phyloP scores from a whole-genome alignment of 2,329 filamentous ascomycete genomes.

The Neopestalotiopsis sp. region DNA sequence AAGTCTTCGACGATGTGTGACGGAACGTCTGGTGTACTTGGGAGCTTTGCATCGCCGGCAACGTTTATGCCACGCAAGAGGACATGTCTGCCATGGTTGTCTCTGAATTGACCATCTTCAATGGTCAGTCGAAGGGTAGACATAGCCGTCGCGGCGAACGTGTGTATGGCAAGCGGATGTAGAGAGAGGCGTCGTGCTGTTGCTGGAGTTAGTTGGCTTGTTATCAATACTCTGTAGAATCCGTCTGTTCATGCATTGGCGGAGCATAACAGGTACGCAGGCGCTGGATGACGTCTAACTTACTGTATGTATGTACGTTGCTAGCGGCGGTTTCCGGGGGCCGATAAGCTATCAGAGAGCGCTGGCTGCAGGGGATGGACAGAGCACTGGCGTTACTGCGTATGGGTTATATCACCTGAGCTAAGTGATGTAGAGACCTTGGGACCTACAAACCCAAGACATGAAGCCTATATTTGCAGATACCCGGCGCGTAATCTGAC shows the following conservation, averaged over 20 bases:
- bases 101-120: constrained; percentile 84
- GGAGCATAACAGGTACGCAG: background rate
- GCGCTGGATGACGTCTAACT: constrained; percentile 8
- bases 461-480: no score
- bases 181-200: background rate
- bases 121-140: constrained; percentile 78
- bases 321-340: background rate
- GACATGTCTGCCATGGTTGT: constrained; percentile 81
- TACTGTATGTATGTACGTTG: background rate
- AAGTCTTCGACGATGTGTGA: constrained; percentile 81
- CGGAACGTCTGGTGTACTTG: constrained; percentile 78
- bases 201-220: background rate
- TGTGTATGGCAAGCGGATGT: background rate
- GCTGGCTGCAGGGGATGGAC: background rate
- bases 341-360: background rate
- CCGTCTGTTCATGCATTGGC: background rate
- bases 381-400: no score
- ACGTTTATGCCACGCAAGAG: constrained; percentile 93
- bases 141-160: constrained; percentile 54
- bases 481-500: no score
- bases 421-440: no score
- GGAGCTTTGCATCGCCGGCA: constrained; percentile 88
- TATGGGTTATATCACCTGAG: no score
- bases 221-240: background rate
- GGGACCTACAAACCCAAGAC: no score